Base-by-base conservation (phyloP, 352 stramenopile genomes). In the Bremia lactucae region DNA sequence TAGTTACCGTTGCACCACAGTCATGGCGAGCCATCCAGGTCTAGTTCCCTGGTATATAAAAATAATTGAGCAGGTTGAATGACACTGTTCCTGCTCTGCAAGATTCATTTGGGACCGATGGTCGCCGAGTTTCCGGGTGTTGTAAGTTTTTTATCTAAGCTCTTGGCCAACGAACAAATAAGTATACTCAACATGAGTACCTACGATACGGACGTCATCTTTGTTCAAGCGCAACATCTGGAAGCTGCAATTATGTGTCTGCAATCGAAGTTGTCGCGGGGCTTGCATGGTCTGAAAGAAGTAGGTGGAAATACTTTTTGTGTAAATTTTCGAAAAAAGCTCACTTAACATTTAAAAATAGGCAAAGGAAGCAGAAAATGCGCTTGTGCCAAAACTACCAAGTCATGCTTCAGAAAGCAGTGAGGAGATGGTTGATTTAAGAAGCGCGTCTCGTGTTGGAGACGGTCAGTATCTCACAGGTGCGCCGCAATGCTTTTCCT, bases 141-240 rank as follows among this genome's bases (percentile, higher is more conserved):
- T 26, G 67, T 91, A 44, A 87, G 78, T 49, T 92, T 92, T 41
- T 47, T 92, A 18, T 92, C 79, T 26, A 87, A 87, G 46, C 49
- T 89, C 23, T 56, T 92, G 8, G 79, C 79, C 0, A 72, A 87
- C 42, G 76, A 87, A 46, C 56, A 76, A 25, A 92, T 92, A 46
- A 89, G 76, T 74, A 92, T 92, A 47, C 74, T 92, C 62, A 92
- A 92, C 59, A 88, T 92, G 79, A 92, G 79, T 62, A 89, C 76
- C 1, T 92, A 87, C 72, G 79, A 92, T 41, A 92, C 79, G 6
- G 79, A 92, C 54, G 80, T 92, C 39, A 92, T 92, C 38, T 89
- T 88, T 49, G 74, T 92, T 7, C 78, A 87, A 63, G 72, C 84
- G 31, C 29, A 46, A 21, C 50, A 85, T 33, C 44, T 89, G 36